phyloP scores from a whole-genome alignment of 306 rosid genomes.

The Cucurbita maxima region DNA sequence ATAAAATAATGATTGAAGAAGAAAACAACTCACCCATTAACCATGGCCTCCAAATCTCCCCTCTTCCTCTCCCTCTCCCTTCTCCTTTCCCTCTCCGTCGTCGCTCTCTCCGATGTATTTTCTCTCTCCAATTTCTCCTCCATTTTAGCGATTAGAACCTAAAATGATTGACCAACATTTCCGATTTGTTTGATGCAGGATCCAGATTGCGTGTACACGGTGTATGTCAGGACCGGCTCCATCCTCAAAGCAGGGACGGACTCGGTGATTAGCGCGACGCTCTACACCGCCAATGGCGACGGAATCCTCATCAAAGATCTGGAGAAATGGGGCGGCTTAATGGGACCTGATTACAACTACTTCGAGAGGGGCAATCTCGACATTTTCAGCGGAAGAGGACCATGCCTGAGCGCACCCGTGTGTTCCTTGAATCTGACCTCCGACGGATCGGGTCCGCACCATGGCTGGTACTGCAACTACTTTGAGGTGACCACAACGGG shows the following conservation, averaged over 20 bases:
- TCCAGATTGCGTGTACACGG: slow-evolving; percentile 52
- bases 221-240: slow-evolving; percentile 56
- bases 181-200: slow-evolving; percentile 27
- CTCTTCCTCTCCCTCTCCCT: slow-evolving; percentile 9
- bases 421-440: slow-evolving; percentile 71
- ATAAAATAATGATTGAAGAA: background rate
- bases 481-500: slow-evolving; percentile 61
- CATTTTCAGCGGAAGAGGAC: slow-evolving; percentile 66
- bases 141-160: background rate
- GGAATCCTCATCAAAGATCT: slow-evolving; percentile 37
- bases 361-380: slow-evolving; percentile 84
- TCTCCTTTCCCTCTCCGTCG: slow-evolving; percentile 16
- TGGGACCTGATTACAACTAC: slow-evolving; percentile 50
- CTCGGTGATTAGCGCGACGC: slow-evolving; percentile 28
- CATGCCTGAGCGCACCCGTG: slow-evolving; percentile 42
- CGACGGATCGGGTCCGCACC: slow-evolving; percentile 56
- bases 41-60: slow-evolving; percentile 13
- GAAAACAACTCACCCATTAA: background rate
- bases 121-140: background rate
- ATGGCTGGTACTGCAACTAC: slow-evolving; percentile 89
- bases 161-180: background rate
- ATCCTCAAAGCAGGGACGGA: slow-evolving; percentile 65
- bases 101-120: slow-evolving; percentile 22
- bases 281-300: slow-evolving; percentile 40
- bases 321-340: slow-evolving; percentile 64